Conservation (phyloP, 495 filamentous ascomycete genomes). For the Penicillium flavigenum region DNA sequence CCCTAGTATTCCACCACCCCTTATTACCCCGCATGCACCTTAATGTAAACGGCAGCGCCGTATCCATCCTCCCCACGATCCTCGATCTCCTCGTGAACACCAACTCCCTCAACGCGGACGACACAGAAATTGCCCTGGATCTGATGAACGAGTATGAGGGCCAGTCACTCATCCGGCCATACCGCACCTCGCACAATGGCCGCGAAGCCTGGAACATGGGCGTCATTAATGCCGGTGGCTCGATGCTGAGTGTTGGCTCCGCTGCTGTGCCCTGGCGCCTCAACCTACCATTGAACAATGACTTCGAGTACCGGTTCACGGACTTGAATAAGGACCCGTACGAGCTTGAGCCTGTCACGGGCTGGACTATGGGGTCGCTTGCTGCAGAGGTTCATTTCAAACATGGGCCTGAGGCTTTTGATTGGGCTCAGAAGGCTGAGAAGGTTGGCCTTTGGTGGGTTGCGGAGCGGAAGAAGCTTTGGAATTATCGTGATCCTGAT, state of each 20-base stretch:
- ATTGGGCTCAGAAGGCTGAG: conserved; percentile 41
- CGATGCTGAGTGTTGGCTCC: conserved; percentile 40
- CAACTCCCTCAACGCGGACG: conserved; percentile 34
- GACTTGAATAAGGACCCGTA: conserved; percentile 36
- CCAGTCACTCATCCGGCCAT: conserved; percentile 47
- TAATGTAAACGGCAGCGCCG: conserved; percentile 40
- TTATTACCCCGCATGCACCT: conserved; percentile 42
- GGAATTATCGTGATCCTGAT: conserved; percentile 27
- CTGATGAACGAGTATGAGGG: conserved; percentile 48
- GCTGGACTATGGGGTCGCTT: conserved; percentile 35
- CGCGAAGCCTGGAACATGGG: conserved; percentile 46
- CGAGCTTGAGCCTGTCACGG: conserved; percentile 33
- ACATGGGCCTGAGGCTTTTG: conserved; percentile 37
- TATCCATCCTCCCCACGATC: conserved; percentile 47
- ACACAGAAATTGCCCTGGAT: conserved; percentile 33
- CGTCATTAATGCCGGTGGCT: conserved; percentile 48
- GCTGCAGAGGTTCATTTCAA: conserved; percentile 24
- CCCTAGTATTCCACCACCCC: conserved; percentile 46
- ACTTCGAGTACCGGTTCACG: conserved; percentile 41
- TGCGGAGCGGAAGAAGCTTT: conserved; percentile 33
- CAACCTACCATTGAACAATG: conserved; percentile 40
- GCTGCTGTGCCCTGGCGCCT: conserved; percentile 41
- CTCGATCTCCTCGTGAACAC: conserved; percentile 48
- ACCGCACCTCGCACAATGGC: conserved; percentile 32
- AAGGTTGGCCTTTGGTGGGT: conserved; percentile 42